Base-by-base conservation (phyloP, 202 grass and related monocot species). In the Schoenoplectus tabernaemontani region DNA sequence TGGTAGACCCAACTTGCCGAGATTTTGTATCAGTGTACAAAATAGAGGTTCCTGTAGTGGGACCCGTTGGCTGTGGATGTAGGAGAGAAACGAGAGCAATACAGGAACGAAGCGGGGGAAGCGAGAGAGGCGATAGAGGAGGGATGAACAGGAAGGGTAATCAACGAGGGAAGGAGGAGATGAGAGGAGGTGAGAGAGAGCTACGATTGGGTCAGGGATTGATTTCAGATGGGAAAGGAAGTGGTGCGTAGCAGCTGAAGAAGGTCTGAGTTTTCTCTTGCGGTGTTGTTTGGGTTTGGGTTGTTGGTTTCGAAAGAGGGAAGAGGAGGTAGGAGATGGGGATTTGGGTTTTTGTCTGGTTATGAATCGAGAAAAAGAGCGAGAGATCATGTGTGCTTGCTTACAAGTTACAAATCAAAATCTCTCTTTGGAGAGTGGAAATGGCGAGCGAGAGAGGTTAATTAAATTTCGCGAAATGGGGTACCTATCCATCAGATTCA, bases 161-260 rank as follows among this genome's bases (percentile, higher is more conserved):
- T 88, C 82, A 65, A 88, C 82, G 54, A 85, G 77, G 39, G 38
- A 75, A 19, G 84, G 82, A 75, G 84, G 78, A 63, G 82, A 58
- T 1, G 88, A 78, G 44, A 90, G 86, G 66, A 96, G 82, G 71
- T 74, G 71, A 41, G 81, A 84, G 36, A 84, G 82, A 0, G 93
- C 84, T 20, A 87, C 65, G 33, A 88, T 46, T 8, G 93, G 90
- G 56, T 84, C 82, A 24, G 93, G 78, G 68, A 88, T 89, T 28
- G 90, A 86, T 83, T 96, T 96, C 83, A 91, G 74, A 73, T 87
- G 87, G 54, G 81, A 56, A 2, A 96, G 88, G 69, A 92, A 88
- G 0, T 85, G 76, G 51, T 76, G 85, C 19, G 78, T 78, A 41
- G 80, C 83, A 26, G 73, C 61, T 42, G 51, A 44, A 51, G 83